phyloP scores from a whole-genome alignment of 306 rosid genomes.

The Sindora glabra region DNA sequence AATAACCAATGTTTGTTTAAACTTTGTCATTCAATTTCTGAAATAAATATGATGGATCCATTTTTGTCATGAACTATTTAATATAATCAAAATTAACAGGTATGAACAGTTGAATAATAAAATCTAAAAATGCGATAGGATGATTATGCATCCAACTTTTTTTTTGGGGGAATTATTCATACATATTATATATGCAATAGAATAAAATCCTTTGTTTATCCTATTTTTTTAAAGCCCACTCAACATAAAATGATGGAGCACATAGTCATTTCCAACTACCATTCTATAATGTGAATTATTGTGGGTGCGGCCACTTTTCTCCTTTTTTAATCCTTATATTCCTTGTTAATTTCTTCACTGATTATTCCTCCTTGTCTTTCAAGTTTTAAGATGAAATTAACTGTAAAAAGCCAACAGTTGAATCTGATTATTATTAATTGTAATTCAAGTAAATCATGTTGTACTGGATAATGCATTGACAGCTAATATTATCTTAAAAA shows the following conservation, averaged over 20 bases:
- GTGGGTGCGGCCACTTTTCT: slow-evolving; percentile 1
- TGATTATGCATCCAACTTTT: too few relatives aligned
- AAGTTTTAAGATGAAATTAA: not conserved
- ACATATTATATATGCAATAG: slow-evolving; percentile 16
- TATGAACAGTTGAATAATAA: too few relatives aligned
- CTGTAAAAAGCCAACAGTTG: not conserved
- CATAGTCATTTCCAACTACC: slow-evolving; percentile 25
- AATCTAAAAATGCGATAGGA: too few relatives aligned
- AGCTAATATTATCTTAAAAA: too few relatives aligned
- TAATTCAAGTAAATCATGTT: not conserved
- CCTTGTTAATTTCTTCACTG: not conserved
- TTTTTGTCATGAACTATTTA: too few relatives aligned
- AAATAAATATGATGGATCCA: too few relatives aligned
- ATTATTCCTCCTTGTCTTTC: not conserved
- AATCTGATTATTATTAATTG: not conserved
- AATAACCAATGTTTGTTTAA: too few relatives aligned
- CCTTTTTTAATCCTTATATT: not conserved
- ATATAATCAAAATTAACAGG: too few relatives aligned
- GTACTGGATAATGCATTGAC: too few relatives aligned
- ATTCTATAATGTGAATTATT: slow-evolving; percentile 5
- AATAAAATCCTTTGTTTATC: slow-evolving; percentile 21
- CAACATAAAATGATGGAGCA: slow-evolving; percentile 20
- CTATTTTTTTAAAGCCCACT: slow-evolving; percentile 27
- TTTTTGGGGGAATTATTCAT: too few relatives aligned
- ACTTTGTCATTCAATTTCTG: too few relatives aligned